These are phyloP conservation scores for Naganishia antarctica DNA, from an alignment of 768 basidiomycete species.

Conservation along the genomic window DNA sequence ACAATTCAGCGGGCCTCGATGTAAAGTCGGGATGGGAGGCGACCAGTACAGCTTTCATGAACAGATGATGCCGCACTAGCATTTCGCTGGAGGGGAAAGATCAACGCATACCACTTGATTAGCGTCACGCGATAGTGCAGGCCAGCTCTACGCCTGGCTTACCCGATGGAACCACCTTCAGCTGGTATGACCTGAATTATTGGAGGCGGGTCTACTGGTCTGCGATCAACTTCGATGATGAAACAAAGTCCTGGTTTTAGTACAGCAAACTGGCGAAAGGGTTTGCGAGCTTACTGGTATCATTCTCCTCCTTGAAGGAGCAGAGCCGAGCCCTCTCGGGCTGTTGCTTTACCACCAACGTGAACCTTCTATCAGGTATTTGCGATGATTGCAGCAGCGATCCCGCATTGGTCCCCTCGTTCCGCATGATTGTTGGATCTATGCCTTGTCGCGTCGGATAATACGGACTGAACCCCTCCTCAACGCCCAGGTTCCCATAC, in stretches of 20 bases:
- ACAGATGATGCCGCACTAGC: conserved; percentile 40
- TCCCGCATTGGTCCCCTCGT: too few relatives aligned
- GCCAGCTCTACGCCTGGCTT: too few relatives aligned
- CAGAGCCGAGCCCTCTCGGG: conserved; percentile 47
- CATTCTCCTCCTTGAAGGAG: conserved; percentile 50
- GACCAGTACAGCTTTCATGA: conserved; percentile 46
- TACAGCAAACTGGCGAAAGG: not conserved
- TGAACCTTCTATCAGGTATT: not conserved
- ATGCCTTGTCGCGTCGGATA: not conserved
- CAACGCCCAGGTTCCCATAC: not conserved
- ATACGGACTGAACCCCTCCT: not conserved
- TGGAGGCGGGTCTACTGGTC: conserved; percentile 50
- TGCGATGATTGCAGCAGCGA: not conserved
- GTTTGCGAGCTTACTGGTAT: conserved; percentile 42
- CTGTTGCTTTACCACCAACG: conserved; percentile 37
- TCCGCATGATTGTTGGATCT: too few relatives aligned
- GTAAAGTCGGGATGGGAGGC: conserved; percentile 29
- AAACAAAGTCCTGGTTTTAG: not conserved
- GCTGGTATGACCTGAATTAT: conserved; percentile 39
- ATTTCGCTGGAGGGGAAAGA: conserved; percentile 30
- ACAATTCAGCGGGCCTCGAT: not conserved
- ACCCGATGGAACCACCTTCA: not conserved
- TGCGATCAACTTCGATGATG: conserved; percentile 41
- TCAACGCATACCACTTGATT: not conserved
- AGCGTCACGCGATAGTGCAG: not conserved